These are phyloP conservation scores for Chalara sp. DNA, from an alignment of 2,329 filamentous ascomycete species.

Conservation along the genomic window DNA sequence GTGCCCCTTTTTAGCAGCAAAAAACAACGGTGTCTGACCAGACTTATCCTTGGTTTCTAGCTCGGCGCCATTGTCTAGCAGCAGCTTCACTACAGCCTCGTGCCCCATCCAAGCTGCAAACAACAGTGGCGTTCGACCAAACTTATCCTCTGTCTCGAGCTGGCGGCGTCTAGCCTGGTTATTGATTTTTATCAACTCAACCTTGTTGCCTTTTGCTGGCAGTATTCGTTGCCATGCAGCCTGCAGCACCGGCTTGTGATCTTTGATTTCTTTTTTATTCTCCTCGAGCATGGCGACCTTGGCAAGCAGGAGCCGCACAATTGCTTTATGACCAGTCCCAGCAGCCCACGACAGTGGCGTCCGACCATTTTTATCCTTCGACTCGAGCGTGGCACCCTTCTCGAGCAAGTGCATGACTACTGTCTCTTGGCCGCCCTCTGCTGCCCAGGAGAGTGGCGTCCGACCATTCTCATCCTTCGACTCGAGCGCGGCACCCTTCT, in stretches of 20 bases:
- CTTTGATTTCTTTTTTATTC: not conserved
- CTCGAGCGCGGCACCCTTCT: conserved; percentile 30
- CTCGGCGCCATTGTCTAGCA: not conserved
- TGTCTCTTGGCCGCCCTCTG: too few species aligned
- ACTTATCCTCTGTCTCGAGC: not conserved
- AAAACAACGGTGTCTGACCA: not conserved
- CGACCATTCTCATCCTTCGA: too few species aligned
- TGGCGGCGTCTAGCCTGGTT: not conserved
- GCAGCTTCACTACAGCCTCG: not conserved
- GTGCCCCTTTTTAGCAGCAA: not conserved
- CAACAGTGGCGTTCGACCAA: not conserved
- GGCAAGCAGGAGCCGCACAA: not conserved
- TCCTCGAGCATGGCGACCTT: too few species aligned
- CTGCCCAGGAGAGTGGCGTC: too few species aligned
- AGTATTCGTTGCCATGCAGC: not conserved
- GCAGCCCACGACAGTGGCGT: not conserved
- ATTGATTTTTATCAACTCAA: not conserved
- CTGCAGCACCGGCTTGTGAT: not conserved
- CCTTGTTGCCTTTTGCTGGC: not conserved
- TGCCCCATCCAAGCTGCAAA: conserved; percentile 20
- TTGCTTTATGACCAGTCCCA: not conserved
- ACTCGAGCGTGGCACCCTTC: too few species aligned
- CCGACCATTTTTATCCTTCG: too few species aligned
- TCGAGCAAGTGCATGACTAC: too few species aligned
- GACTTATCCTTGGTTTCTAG: not conserved